A percentile compares a stretch with the other conserved stretches of the same genome.
Evolutionary conservation across 1,284 basidiomycete species (phyloP).

Genomic region (Exsudoporus floridanus): DNA sequence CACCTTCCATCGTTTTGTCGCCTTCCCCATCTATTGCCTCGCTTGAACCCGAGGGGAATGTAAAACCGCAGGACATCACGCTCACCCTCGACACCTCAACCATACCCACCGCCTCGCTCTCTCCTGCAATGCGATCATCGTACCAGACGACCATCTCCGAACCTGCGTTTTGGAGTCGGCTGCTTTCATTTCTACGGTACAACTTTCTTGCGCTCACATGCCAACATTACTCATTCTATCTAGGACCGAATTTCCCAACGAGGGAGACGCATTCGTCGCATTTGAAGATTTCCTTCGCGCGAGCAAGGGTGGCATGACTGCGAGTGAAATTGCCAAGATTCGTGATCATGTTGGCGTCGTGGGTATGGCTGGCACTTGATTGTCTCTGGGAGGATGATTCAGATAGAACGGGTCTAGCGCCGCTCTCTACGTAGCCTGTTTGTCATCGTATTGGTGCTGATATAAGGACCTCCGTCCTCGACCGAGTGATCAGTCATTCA

Average conservation of each 20-base stretch:
- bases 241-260: conserved; percentile 57
- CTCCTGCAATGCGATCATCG: conserved; percentile 45
- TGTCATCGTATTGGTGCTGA: conserved; percentile 9
- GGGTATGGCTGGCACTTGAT: conserved; percentile 77
- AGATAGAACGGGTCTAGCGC: neutral
- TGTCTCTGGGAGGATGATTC: neutral
- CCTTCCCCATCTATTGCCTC: conserved; percentile 59
- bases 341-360: conserved; percentile 72
- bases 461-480: neutral
- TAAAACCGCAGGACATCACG: conserved; percentile 57
- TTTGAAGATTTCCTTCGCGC: conserved; percentile 77
- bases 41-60: conserved; percentile 36
- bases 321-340: conserved; percentile 76
- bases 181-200: conserved; percentile 65
- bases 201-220: conserved; percentile 15
- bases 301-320: conserved; percentile 65
- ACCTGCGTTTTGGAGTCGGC: conserved; percentile 74
- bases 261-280: conserved; percentile 55
- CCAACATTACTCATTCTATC: conserved; percentile 10
- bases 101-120: conserved; percentile 43
- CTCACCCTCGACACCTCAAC: conserved; percentile 59
- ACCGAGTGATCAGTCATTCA: neutral
- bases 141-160: conserved; percentile 71
- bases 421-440: conserved; percentile 8
- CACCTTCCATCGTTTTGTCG: conserved; percentile 72